Percentiles rank a stretch among this genome's conserved stretches.
Conservation (phyloP, 306 rosid genomes). For the Dryas drummondii region DNA sequence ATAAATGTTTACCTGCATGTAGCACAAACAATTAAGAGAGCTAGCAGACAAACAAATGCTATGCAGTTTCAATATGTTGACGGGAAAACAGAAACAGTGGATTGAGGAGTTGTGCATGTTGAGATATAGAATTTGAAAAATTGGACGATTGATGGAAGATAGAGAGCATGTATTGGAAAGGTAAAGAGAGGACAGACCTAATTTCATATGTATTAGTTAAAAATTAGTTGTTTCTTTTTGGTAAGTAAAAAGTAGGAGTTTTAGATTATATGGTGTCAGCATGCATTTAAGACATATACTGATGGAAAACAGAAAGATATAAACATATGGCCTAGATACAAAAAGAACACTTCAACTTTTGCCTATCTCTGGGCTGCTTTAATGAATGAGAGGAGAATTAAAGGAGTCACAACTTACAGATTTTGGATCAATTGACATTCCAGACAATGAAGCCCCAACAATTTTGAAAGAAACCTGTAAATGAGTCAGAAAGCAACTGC, state of each 20-base stretch:
- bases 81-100: not conserved
- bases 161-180: not conserved
- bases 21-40: constrained; percentile 25
- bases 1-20: constrained; percentile 78
- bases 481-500: constrained; percentile 19
- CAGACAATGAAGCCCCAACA: constrained; percentile 84
- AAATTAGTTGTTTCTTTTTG: not conserved
- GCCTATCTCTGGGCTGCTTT: not conserved
- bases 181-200: not conserved
- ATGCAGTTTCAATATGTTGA: not conserved
- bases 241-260: not conserved
- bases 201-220: not conserved
- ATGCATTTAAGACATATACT: not conserved
- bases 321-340: not conserved
- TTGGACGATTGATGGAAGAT: not conserved
- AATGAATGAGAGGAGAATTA: constrained; percentile 9
- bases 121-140: not conserved
- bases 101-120: not conserved
- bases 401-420: constrained; percentile 57
- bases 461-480: constrained; percentile 79
- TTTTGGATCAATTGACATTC: constrained; percentile 73
- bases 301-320: not conserved
- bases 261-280: not conserved
- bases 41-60: constrained; percentile 22
- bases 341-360: not conserved